Percentiles rank a stretch among this genome's conserved stretches.
phyloP scores from a whole-genome alignment of 1,139 yeast species.

The Lodderomyces orthopsilosis region DNA sequence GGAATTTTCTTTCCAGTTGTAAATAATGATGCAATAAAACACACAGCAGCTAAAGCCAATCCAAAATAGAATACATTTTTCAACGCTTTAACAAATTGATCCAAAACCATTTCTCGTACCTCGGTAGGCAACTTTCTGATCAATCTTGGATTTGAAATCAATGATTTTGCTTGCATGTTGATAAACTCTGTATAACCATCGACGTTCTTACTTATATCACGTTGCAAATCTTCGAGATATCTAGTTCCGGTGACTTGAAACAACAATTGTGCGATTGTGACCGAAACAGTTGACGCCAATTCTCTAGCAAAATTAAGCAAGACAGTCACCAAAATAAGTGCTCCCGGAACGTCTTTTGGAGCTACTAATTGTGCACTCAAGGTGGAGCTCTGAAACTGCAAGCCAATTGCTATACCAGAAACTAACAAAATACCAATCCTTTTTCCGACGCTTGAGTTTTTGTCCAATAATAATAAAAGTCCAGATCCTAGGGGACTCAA shows the following conservation, averaged over 20 bases:
- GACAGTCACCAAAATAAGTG: constrained; percentile 49
- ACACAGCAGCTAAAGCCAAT: constrained; percentile 31
- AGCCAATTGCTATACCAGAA: constrained; percentile 56
- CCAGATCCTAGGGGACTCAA: constrained; percentile 55
- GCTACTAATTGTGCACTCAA: constrained; percentile 55
- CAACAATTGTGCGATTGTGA: constrained; percentile 47
- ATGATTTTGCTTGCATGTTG: constrained; percentile 17
- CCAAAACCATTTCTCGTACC: constrained; percentile 22
- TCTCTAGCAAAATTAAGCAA: constrained; percentile 47
- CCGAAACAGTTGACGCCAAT: constrained; percentile 49
- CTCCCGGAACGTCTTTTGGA: constrained; percentile 49
- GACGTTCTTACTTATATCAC: constrained; percentile 17
- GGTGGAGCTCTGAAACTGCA: constrained; percentile 50
- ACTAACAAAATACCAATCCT: constrained; percentile 54
- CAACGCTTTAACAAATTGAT: constrained; percentile 37
- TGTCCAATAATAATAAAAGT: constrained; percentile 38
- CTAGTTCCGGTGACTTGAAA: constrained; percentile 29
- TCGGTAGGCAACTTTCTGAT: constrained; percentile 25
- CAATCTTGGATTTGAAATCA: constrained; percentile 30
- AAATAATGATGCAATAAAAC: constrained; percentile 30
- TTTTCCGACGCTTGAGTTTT: constrained; percentile 30
- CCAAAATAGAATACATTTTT: constrained; percentile 41
- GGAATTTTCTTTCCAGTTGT: constrained; percentile 43
- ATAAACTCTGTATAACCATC: constrained; percentile 2
- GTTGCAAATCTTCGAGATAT: constrained; percentile 20